These are phyloP conservation scores for Xylaria nigripes DNA, from an alignment of 495 filamentous ascomycete genomes.

Conservation along the genomic window DNA sequence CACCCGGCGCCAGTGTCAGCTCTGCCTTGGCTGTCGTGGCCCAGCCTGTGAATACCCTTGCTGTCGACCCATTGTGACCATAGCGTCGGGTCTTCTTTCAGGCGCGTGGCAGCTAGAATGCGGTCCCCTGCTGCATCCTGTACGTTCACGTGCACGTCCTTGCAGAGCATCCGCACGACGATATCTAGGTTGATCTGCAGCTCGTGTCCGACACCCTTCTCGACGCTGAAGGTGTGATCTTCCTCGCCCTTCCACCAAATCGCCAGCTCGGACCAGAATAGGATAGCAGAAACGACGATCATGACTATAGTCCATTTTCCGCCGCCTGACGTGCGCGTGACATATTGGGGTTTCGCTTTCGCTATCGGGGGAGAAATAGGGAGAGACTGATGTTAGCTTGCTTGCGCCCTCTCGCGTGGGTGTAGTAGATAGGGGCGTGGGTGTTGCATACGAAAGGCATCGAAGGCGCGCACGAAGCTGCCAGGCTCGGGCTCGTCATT, in stretches of 20 bases:
- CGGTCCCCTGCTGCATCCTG: conserved; percentile 92
- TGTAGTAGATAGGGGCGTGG: neutral
- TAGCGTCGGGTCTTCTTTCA: conserved; percentile 66
- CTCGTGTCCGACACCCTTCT: conserved; percentile 79
- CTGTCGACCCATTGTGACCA: conserved; percentile 76
- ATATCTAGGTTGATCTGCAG: conserved; percentile 95
- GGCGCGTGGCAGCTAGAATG: conserved; percentile 69
- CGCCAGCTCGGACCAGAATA: conserved; percentile 66
- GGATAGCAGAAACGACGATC: conserved; percentile 57
- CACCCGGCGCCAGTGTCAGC: conserved; percentile 48
- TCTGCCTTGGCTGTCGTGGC: conserved; percentile 39
- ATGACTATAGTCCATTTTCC: conserved; percentile 91
- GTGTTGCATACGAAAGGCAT: conserved; percentile 74
- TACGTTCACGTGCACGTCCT: conserved; percentile 87
- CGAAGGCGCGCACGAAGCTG: conserved; percentile 72
- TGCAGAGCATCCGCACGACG: conserved; percentile 84
- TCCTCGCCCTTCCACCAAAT: conserved; percentile 80
- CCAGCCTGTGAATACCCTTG: conserved; percentile 59
- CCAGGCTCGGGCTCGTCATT: conserved; percentile 65
- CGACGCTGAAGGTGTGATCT: conserved; percentile 83
- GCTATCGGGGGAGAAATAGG: conserved; percentile 42
- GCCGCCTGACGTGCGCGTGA: conserved; percentile 69
- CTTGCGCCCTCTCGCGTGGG: neutral
- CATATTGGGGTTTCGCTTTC: conserved; percentile 92
- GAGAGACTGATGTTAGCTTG: conserved; percentile 18